A percentile compares a stretch with the other conserved stretches of the same genome.
Evolutionary conservation across 1,284 basidiomycete genomes (phyloP).

Genomic region (Irpex lacteus): DNA sequence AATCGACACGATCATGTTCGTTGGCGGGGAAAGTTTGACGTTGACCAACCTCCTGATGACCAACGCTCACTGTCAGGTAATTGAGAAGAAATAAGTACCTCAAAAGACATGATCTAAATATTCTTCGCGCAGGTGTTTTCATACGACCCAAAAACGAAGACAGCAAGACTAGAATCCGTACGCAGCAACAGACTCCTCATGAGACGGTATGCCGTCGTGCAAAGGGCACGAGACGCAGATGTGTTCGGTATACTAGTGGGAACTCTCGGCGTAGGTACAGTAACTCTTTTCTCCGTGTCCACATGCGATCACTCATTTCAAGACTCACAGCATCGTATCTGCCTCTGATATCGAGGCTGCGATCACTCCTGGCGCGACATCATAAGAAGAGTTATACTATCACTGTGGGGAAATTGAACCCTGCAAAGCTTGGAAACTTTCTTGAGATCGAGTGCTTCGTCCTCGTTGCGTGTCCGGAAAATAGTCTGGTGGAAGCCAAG

Average conservation of each 20-base stretch:
- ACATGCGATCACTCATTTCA: background rate
- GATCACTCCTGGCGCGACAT: constrained; percentile 58
- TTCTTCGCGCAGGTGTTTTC: constrained; percentile 56
- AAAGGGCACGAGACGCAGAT: constrained; percentile 89
- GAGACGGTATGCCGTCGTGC: constrained; percentile 85
- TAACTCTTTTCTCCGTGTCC: constrained; percentile 1
- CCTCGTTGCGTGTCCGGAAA: constrained; percentile 92
- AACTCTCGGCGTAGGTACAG: constrained; percentile 85
- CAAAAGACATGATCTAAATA: background rate
- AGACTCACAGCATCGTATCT: constrained; percentile 67
- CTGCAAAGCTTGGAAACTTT: constrained; percentile 95
- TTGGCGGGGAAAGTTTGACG: constrained; percentile 81
- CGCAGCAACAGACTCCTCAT: constrained; percentile 85
- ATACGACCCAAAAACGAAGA: constrained; percentile 64
- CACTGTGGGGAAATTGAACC: constrained; percentile 93
- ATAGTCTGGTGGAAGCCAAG: constrained; percentile 85
- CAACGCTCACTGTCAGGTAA: constrained; percentile 48
- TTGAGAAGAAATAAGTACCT: background rate
- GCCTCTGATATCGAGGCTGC: constrained; percentile 76
- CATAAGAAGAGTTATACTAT: constrained; percentile 94
- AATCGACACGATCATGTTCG: constrained; percentile 64
- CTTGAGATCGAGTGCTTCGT: constrained; percentile 97
- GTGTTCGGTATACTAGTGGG: constrained; percentile 96
- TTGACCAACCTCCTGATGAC: constrained; percentile 89
- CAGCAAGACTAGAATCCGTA: constrained; percentile 55